These are phyloP conservation scores for Komagataella phaffii DNA, from an alignment of 805 yeast species.

Conservation along the genomic window DNA sequence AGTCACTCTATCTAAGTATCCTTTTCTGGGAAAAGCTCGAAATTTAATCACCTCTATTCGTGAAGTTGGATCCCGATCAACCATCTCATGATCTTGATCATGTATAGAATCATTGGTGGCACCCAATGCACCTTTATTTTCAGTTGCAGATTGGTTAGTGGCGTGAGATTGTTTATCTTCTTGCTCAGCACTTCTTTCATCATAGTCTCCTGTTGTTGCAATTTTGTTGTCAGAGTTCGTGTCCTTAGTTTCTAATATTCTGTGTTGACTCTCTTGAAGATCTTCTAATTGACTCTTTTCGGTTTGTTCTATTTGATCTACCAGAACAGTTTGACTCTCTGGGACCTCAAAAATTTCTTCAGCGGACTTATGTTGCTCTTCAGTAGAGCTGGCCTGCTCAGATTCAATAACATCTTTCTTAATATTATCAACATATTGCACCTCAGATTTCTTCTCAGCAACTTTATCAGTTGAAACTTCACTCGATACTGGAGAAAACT, in stretches of 20 bases:
- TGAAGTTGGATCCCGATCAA: not conserved
- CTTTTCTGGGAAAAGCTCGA: not conserved
- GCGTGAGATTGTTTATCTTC: not conserved
- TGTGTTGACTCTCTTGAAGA: not conserved
- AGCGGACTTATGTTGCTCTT: not conserved
- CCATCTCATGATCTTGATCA: not conserved
- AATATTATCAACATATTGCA: not conserved
- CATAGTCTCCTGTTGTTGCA: not conserved
- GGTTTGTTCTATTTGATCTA: not conserved
- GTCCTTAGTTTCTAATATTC: not conserved
- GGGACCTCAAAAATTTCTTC: not conserved
- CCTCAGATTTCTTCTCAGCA: not conserved
- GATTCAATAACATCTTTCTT: not conserved
- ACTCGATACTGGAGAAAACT: not conserved
- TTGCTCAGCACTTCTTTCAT: not conserved
- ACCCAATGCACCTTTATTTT: not conserved
- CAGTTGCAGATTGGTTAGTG: not conserved
- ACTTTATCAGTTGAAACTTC: not conserved
- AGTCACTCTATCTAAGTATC: not conserved
- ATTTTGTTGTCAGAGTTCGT: not conserved
- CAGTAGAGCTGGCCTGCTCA: not conserved
- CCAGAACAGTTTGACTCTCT: not conserved
- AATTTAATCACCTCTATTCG: not conserved
- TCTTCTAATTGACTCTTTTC: not conserved
- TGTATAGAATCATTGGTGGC: not conserved